A percentile compares a stretch with the other conserved stretches of the same genome.
These are phyloP conservation scores for Pseudocercospora fijiensis DNA, from an alignment of 2,329 filamentous ascomycete genomes.

Conservation along the genomic window DNA sequence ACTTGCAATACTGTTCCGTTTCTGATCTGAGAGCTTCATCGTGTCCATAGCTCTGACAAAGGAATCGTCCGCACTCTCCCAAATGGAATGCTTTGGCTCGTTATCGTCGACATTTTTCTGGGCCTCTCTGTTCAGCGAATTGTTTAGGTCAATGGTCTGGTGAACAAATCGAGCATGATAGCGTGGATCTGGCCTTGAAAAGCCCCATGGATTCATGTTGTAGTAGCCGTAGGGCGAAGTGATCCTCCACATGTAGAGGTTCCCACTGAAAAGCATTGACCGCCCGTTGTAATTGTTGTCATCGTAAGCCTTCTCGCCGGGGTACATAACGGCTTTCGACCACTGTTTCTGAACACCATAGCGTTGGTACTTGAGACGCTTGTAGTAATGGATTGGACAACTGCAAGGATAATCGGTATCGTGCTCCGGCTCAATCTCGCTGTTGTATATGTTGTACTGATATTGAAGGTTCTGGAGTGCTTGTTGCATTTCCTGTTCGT, in stretches of 20 bases:
- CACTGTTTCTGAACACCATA: constrained; percentile 44
- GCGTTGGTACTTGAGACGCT: constrained; percentile 40
- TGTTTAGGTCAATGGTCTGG: constrained; percentile 42
- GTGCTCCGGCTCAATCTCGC: constrained; percentile 51
- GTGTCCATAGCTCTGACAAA: constrained; percentile 37
- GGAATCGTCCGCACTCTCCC: constrained; percentile 35
- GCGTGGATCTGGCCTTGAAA: constrained; percentile 32
- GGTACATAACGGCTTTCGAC: constrained; percentile 51
- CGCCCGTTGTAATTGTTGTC: constrained; percentile 31
- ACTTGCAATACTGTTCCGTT: constrained; percentile 11
- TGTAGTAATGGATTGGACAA: constrained; percentile 46
- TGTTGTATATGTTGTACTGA: constrained; percentile 46
- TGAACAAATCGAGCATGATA: constrained; percentile 40
- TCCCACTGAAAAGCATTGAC: constrained; percentile 33
- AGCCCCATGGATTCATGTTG: constrained; percentile 25
- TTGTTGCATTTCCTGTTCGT: constrained; percentile 50
- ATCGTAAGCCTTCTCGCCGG: constrained; percentile 38
- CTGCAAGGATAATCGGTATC: constrained; percentile 43
- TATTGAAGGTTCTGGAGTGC: constrained; percentile 44
- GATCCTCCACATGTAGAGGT: constrained; percentile 40
- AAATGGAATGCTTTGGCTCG: constrained; percentile 43
- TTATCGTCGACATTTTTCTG: constrained; percentile 38
- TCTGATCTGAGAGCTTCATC: constrained; percentile 25
- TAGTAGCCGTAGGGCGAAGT: constrained; percentile 40
- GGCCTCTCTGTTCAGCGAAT: constrained; percentile 40